These are phyloP conservation scores for Cercospora brassicicola DNA, from an alignment of 2,329 filamentous ascomycete genomes.

Conservation along the genomic window DNA sequence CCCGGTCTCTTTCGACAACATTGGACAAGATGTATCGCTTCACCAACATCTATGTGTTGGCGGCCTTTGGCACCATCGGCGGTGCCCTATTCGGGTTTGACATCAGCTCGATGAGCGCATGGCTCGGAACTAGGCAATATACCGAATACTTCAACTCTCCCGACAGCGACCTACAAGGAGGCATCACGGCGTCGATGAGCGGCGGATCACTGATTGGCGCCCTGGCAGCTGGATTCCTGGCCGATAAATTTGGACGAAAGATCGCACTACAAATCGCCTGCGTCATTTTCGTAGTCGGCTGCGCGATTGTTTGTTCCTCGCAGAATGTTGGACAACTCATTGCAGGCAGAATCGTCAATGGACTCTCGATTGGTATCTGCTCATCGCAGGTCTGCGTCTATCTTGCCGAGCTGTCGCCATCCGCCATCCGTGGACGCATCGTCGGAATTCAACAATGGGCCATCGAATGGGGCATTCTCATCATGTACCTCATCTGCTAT, in stretches of 20 bases:
- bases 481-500: conserved; percentile 67
- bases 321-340: conserved; percentile 69
- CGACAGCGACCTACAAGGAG: conserved; percentile 58
- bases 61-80: conserved; percentile 59
- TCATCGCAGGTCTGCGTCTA: conserved; percentile 64
- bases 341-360: conserved; percentile 66
- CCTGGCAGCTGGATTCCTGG: conserved; percentile 57
- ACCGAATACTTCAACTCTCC: conserved; percentile 69
- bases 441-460: conserved; percentile 74
- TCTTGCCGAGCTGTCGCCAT: conserved; percentile 63
- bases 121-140: conserved; percentile 64
- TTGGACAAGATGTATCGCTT: conserved; percentile 31
- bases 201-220: conserved; percentile 67
- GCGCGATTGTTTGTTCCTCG: conserved; percentile 62
- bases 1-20: neutral
- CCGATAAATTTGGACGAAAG: conserved; percentile 57
- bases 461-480: conserved; percentile 64
- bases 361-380: conserved; percentile 70
- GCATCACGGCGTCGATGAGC: conserved; percentile 68
- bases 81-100: conserved; percentile 70
- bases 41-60: conserved; percentile 56
- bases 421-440: conserved; percentile 59
- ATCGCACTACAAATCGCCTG: conserved; percentile 53
- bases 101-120: conserved; percentile 67
- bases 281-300: conserved; percentile 51